These are phyloP conservation scores for Beauveria australis DNA, from an alignment of 2,329 filamentous ascomycete species.

Conservation along the genomic window DNA sequence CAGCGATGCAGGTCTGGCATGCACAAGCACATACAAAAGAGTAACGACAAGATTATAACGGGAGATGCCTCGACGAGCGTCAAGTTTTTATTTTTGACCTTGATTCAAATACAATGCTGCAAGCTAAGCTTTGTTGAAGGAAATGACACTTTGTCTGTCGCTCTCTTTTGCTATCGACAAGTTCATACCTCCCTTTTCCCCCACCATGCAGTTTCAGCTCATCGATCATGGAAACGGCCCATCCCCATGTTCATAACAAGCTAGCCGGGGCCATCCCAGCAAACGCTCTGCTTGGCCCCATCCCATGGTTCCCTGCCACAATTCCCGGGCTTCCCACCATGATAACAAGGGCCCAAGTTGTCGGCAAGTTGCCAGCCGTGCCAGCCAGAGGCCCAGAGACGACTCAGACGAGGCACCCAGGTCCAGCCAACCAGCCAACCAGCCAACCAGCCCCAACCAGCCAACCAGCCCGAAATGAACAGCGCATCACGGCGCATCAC, in stretches of 20 bases:
- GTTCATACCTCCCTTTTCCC: neutral
- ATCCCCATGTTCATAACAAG: neutral
- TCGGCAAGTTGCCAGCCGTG: too few relatives aligned
- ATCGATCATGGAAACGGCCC: constrained; percentile 5
- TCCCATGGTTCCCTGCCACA: neutral
- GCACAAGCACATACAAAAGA: neutral
- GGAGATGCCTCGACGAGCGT: neutral
- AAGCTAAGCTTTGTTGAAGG: neutral
- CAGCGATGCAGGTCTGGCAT: too few relatives aligned
- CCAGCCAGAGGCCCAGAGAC: too few relatives aligned
- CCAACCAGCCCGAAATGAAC: neutral
- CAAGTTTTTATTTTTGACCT: too few relatives aligned
- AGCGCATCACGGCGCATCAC: neutral
- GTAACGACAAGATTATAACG: neutral
- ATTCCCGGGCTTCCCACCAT: neutral
- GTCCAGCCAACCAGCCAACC: too few relatives aligned
- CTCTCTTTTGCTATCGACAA: neutral
- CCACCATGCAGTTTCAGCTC: constrained; percentile 1
- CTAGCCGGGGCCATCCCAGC: neutral
- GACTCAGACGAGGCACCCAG: too few relatives aligned
- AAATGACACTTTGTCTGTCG: neutral
- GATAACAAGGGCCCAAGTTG: too few relatives aligned
- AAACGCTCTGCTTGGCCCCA: neutral
- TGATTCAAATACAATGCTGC: too few relatives aligned
- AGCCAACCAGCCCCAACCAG: too few relatives aligned